These are phyloP conservation scores for Cymbopogon flexuosus DNA, from an alignment of 202 grass and related monocot genomes.

Conservation along the genomic window DNA sequence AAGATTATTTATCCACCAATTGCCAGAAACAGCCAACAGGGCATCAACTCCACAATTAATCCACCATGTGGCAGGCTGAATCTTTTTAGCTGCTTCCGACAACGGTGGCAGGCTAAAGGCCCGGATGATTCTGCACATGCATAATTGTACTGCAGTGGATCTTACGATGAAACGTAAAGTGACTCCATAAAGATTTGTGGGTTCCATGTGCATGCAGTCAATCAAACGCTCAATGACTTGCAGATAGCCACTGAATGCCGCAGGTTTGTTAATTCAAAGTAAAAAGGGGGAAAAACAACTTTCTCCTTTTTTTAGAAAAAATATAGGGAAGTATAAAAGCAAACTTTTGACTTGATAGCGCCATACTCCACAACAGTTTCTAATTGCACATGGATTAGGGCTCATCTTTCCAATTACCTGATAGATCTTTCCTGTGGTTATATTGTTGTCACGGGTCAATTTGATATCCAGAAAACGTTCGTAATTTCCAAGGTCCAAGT, in stretches of 20 bases:
- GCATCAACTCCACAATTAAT: constrained; percentile 41
- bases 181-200: constrained; percentile 44
- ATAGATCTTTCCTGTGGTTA: constrained; percentile 93
- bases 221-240: constrained; percentile 38
- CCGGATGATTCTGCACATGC: constrained; percentile 48
- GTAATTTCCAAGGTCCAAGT: constrained; percentile 92
- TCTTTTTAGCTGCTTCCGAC: constrained; percentile 39
- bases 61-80: constrained; percentile 49
- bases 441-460: constrained; percentile 86
- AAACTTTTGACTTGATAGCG: constrained; percentile 37
- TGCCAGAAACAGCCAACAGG: constrained; percentile 33
- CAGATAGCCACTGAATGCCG: constrained; percentile 12
- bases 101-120: constrained; percentile 42
- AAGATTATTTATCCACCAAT: constrained; percentile 37
- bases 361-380: constrained; percentile 5
- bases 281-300: not conserved
- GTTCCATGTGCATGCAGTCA: constrained; percentile 39
- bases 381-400: constrained; percentile 23
- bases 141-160: constrained; percentile 47
- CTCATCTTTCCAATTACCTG: constrained; percentile 45
- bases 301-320: not conserved
- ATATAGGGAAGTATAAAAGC: not conserved
- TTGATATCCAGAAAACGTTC: constrained; percentile 89
- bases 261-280: constrained; percentile 20
- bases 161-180: constrained; percentile 51